Conservation (phyloP, 2,329 filamentous ascomycete genomes). For the Pseudogymnoascus sp. region DNA sequence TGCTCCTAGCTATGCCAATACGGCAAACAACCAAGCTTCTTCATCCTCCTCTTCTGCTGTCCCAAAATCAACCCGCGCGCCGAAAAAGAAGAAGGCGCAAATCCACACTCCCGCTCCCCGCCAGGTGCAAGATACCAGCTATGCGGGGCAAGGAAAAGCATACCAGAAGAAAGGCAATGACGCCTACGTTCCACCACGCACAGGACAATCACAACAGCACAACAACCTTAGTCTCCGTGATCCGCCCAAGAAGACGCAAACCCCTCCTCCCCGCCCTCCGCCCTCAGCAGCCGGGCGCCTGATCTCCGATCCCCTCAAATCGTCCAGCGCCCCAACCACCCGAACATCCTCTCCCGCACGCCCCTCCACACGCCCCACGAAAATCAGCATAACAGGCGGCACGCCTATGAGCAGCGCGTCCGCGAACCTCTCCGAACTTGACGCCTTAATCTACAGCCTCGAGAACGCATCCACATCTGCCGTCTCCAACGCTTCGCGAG, state of each 20-base stretch:
- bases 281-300: conserved; percentile 66
- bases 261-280: conserved; percentile 27
- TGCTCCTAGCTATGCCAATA: conserved; percentile 6
- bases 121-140: conserved; percentile 55
- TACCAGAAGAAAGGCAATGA: conserved; percentile 68
- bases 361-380: conserved; percentile 42
- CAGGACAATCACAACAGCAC: conserved; percentile 33
- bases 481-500: conserved; percentile 50
- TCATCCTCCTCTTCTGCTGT: conserved; percentile 25
- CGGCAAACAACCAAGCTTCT: conserved; percentile 9
- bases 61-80: conserved; percentile 41
- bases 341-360: conserved; percentile 48
- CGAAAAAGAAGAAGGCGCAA: conserved; percentile 52
- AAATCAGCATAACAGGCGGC: conserved; percentile 67
- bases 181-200: conserved; percentile 59
- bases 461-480: conserved; percentile 89
- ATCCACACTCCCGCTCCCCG: conserved; percentile 59
- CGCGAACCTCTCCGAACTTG: conserved; percentile 61
- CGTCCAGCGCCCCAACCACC: conserved; percentile 45
- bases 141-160: conserved; percentile 51
- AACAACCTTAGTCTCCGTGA: conserved; percentile 34
- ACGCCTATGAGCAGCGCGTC: conserved; percentile 76
- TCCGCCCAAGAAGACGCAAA: conserved; percentile 38
- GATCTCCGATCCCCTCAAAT: conserved; percentile 64
- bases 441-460: conserved; percentile 77